Base-by-base conservation (phyloP, 345 rosid species). In the Fremontodendron californicum region DNA sequence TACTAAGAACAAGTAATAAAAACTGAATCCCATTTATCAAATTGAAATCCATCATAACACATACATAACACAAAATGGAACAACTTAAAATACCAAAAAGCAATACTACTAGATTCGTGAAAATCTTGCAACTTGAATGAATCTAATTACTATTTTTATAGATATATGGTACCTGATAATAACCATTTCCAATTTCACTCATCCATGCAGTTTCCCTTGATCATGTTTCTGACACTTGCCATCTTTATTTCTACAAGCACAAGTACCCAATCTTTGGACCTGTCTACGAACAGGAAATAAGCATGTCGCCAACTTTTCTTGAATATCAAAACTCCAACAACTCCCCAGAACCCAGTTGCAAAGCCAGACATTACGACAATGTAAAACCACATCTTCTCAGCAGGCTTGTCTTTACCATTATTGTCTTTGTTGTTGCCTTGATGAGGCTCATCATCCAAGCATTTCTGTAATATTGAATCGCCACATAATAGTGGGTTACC, bases 301-400 rank as follows among this genome's bases (percentile, higher is more conserved):
- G 74, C 58, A 27, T 8, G 23, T 71, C 58, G 4, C 74, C 37
- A 29, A 25, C 58, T 71, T 49, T 49, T 49, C 8, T 27, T 27
- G 15, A 71, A 48, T 4, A 71, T 29, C 1, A 48, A 18, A 19
- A 27, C 40, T 19, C 74, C 74, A 29, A 71, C 58, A 33, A 71
- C 74, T 71, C 74, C 57, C 60, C 60, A 71, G 27, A 71, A 46
- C 1, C 74, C 57, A 31, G 74, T 71, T 29, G 60, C 74, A 29
- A 71, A 71, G 42, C 74, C 60, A 6, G 43, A 71, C 60, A 71
- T 71, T 33, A 48, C 16, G 74, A 71, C 25, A 46, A 71, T 25
- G 18, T 29, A 48, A 71, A 71, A 29, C 60, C 60, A 29, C 42
- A 71, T 48, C 21, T 46, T 5, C 23, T 48, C 40, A 71, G 25